A percentile compares a stretch with the other conserved stretches of the same genome.
Evolutionary conservation across 1,139 yeast species (phyloP).

Genomic region (Blastobotrys elegans): DNA sequence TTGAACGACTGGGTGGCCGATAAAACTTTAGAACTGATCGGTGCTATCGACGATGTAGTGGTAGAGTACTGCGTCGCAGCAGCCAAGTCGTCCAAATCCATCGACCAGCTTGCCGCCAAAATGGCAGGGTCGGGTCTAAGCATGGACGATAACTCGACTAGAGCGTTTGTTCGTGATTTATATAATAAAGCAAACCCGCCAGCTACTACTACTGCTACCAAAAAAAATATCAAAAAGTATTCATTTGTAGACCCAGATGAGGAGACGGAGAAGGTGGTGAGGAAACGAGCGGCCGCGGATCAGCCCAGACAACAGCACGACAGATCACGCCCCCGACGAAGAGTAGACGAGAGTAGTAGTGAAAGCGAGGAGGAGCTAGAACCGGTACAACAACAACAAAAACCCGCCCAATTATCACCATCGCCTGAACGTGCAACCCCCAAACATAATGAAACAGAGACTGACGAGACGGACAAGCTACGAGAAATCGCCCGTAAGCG

Average conservation of each 20-base stretch:
- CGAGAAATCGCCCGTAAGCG: conserved; percentile 46
- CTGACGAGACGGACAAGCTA: conserved; percentile 1
- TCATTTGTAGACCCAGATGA: conserved; percentile 18
- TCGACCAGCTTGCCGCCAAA: conserved; percentile 21
- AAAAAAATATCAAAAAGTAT: conserved; percentile 14
- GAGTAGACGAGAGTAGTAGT: conserved; percentile 11
- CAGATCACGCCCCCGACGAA: conserved; percentile 3
- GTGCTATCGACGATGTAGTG: conserved; percentile 30
- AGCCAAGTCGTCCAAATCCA: conserved; percentile 28
- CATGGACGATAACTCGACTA: conserved; percentile 19
- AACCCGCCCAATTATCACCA: neutral
- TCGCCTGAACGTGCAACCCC: too few relatives aligned
- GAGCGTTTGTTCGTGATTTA: conserved; percentile 26
- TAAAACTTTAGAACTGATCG: conserved; percentile 25
- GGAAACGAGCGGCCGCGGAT: neutral
- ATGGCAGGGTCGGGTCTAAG: conserved; percentile 31
- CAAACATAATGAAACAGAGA: conserved; percentile 16
- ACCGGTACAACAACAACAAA: neutral
- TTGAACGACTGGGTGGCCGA: conserved; percentile 27
- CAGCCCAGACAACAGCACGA: neutral
- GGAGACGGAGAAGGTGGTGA: neutral
- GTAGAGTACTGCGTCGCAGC: conserved; percentile 31
- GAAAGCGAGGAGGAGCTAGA: conserved; percentile 15
- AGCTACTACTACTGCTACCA: neutral
- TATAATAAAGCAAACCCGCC: conserved; percentile 18